A percentile compares a stretch with the other conserved stretches of the same genome.
phyloP scores from a whole-genome alignment of 1,284 basidiomycete genomes.

The Vanrija sp. region DNA sequence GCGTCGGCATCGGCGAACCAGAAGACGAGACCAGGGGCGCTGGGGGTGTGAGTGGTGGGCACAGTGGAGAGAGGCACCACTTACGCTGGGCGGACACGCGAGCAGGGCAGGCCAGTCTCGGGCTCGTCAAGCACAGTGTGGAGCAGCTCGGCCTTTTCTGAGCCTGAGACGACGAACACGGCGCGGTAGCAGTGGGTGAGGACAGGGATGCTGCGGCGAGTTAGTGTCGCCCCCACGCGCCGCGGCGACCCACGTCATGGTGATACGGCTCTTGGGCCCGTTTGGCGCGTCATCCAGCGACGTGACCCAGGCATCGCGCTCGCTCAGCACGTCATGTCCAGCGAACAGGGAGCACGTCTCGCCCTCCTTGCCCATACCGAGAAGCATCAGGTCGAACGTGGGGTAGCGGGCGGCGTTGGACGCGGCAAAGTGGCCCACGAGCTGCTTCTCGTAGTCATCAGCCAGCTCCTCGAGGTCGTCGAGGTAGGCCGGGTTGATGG shows the following conservation, averaged over 20 bases:
- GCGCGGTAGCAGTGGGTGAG: slow-evolving; percentile 86
- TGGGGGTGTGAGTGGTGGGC: slow-evolving; percentile 8
- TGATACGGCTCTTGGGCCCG: slow-evolving; percentile 84
- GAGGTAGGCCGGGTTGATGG: slow-evolving; percentile 70
- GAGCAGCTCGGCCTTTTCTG: slow-evolving; percentile 77
- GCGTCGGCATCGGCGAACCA: slow-evolving; percentile 85
- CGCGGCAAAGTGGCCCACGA: slow-evolving; percentile 84
- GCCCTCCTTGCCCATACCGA: slow-evolving; percentile 91
- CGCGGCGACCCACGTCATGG: slow-evolving; percentile 57
- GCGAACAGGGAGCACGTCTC: slow-evolving; percentile 97
- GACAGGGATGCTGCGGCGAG: slow-evolving; percentile 58
- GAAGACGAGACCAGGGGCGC: slow-evolving; percentile 75
- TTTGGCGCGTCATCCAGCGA: slow-evolving; percentile 91
- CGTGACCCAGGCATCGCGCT: slow-evolving; percentile 90
- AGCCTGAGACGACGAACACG: slow-evolving; percentile 84
- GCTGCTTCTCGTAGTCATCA: slow-evolving; percentile 88
- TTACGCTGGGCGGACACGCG: slow-evolving; percentile 69
- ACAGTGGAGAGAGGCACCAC: slow-evolving; percentile 6
- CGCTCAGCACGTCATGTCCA: slow-evolving; percentile 74
- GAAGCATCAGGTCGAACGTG: slow-evolving; percentile 87
- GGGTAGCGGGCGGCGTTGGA: slow-evolving; percentile 89
- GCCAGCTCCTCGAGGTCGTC: slow-evolving; percentile 75
- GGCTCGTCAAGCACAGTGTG: slow-evolving; percentile 76
- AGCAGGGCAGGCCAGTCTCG: slow-evolving; percentile 75
- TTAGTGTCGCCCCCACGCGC: not conserved